A percentile compares a stretch with the other conserved stretches of the same genome.
Conservation (phyloP, 768 basidiomycete genomes). For the Gelatoporia subvermispora region DNA sequence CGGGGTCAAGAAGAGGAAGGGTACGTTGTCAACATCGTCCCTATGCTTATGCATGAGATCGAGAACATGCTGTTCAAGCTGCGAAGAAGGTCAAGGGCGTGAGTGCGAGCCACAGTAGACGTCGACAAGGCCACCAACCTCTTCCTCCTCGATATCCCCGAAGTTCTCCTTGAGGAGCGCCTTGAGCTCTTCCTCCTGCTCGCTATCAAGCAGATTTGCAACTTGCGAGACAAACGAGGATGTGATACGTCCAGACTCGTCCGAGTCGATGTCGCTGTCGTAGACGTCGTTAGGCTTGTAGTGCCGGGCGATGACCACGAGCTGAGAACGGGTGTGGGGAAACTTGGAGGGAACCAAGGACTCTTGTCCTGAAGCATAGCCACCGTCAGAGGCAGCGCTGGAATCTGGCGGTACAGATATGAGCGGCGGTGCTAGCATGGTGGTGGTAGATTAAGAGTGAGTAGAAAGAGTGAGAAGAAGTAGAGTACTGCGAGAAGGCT, state of each 20-base stretch:
- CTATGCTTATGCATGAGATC: slow-evolving; percentile 95
- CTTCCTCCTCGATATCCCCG: slow-evolving; percentile 55
- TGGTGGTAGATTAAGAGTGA: too few species aligned
- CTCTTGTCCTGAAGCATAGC: slow-evolving; percentile 9
- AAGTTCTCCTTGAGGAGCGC: slow-evolving; percentile 63
- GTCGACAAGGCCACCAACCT: slow-evolving; percentile 39
- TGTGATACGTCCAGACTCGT: slow-evolving; percentile 47
- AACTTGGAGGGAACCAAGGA: slow-evolving; percentile 39
- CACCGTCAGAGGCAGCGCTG: slow-evolving; percentile 14
- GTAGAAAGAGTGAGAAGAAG: background rate
- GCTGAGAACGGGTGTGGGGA: slow-evolving; percentile 80
- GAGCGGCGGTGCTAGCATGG: slow-evolving; percentile 19
- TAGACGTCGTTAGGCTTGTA: slow-evolving; percentile 56
- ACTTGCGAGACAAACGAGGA: slow-evolving; percentile 65
- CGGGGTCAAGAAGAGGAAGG: slow-evolving; percentile 78
- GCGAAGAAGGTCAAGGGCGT: slow-evolving; percentile 9
- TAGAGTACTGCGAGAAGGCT: slow-evolving; percentile 1
- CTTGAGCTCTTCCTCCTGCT: slow-evolving; percentile 88
- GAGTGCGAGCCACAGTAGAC: background rate
- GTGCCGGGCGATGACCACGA: slow-evolving; percentile 68
- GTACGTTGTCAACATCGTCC: slow-evolving; percentile 79
- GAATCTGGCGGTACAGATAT: slow-evolving; percentile 22
- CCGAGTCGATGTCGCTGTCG: slow-evolving; percentile 53
- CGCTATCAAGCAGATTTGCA: slow-evolving; percentile 66
- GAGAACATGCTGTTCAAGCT: slow-evolving; percentile 86